Evolutionary conservation across 208 protist species (phyloP).

Genomic region (Wallacemonas sp.): DNA sequence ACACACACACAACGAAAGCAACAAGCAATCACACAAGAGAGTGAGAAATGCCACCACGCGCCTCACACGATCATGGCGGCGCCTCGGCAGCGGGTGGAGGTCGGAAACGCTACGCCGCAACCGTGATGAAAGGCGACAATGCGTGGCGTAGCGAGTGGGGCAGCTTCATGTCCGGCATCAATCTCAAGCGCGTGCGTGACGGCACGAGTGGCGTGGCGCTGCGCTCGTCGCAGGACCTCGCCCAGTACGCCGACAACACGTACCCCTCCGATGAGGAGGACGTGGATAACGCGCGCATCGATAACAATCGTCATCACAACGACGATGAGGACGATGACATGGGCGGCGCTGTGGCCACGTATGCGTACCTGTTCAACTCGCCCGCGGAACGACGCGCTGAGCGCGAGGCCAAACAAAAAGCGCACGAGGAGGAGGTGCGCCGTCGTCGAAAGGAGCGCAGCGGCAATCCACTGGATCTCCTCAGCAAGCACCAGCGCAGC

Average conservation of each 20-base stretch:
- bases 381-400: conserved; percentile 70
- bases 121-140: conserved; percentile 78
- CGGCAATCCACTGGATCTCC: conserved; percentile 35
- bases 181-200: conserved; percentile 69
- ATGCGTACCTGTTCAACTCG: conserved; percentile 84
- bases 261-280: conserved; percentile 19
- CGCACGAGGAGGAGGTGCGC: conserved; percentile 24
- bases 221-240: conserved; percentile 56
- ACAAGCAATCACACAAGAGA: background rate
- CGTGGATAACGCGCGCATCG: background rate
- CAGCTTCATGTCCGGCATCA: conserved; percentile 85
- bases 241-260: too few species aligned
- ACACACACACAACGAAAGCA: background rate
- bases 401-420: conserved; percentile 38
- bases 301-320: background rate
- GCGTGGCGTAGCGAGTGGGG: conserved; percentile 85
- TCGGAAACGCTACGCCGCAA: conserved; percentile 69
- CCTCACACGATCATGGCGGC: conserved; percentile 7
- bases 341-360: conserved; percentile 32
- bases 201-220: conserved; percentile 58
- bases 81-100: conserved; percentile 11
- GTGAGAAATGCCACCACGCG: background rate
- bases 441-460: conserved; percentile 17
- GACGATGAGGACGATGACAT: conserved; percentile 27
- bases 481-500: conserved; percentile 79